phyloP scores from a whole-genome alignment of 2,329 filamentous ascomycete genomes.

The Cordyceps cicadae region DNA sequence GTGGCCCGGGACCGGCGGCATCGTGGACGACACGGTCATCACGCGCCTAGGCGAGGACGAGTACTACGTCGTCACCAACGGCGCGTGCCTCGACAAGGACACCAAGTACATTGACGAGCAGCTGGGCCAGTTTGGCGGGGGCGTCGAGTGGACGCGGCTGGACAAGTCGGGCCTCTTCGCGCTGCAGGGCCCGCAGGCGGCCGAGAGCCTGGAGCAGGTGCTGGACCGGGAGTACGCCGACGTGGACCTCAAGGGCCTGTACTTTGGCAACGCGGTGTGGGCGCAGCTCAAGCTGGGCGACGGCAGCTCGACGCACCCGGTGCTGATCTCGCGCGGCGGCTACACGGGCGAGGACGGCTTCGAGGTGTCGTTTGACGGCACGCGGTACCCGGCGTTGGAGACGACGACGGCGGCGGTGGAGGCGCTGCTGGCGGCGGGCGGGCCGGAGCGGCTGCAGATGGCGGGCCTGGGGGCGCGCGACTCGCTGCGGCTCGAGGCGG shows the following conservation, averaged over 20 bases:
- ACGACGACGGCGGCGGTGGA: constrained; percentile 51
- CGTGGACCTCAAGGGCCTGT: constrained; percentile 55
- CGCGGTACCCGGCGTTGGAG: constrained; percentile 32
- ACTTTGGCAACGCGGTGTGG: constrained; percentile 71
- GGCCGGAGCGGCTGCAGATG: constrained; percentile 57
- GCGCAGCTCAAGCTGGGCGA: constrained; percentile 56
- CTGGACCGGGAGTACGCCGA: constrained; percentile 38
- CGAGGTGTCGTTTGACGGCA: constrained; percentile 69
- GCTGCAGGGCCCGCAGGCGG: constrained; percentile 76
- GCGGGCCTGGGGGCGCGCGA: constrained; percentile 88
- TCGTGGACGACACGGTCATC: constrained; percentile 90
- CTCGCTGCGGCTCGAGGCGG: constrained; percentile 86
- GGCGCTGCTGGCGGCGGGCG: constrained; percentile 57
- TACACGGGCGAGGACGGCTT: constrained; percentile 99
- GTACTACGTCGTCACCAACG: constrained; percentile 95
- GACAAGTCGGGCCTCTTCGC: constrained; percentile 73
- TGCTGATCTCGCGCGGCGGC: constrained; percentile 73
- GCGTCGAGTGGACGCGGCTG: constrained; percentile 59
- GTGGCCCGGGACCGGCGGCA: constrained; percentile 73
- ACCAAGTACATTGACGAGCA: constrained; percentile 65
- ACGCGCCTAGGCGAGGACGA: constrained; percentile 64
- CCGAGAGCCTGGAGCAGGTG: constrained; percentile 56
- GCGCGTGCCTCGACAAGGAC: constrained; percentile 85
- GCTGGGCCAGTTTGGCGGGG: constrained; percentile 49
- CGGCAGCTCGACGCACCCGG: constrained; percentile 31